These are phyloP conservation scores for Schoenoplectus triqueter DNA, from an alignment of 202 grass and related monocot species.

Conservation along the genomic window DNA sequence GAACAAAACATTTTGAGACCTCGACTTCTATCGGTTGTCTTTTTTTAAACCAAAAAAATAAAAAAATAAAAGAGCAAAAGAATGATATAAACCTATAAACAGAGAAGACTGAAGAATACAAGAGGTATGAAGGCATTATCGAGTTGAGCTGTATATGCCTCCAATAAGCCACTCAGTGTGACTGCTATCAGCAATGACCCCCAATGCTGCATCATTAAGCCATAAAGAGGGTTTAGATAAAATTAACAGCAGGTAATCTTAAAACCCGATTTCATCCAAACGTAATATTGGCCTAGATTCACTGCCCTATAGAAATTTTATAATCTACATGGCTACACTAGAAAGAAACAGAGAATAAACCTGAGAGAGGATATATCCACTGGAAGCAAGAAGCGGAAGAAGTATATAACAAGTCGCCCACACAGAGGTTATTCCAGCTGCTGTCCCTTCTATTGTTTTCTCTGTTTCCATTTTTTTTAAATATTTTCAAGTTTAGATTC, in stretches of 20 bases:
- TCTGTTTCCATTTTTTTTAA: conserved; percentile 45
- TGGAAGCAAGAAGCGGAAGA: conserved; percentile 78
- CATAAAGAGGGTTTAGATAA: background rate
- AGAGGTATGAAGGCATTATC: conserved; percentile 99
- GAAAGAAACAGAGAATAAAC: conserved; percentile 39
- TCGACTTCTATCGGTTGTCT: conserved; percentile 4
- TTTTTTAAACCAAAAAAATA: background rate
- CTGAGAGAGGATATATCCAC: conserved; percentile 89
- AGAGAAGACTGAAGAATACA: conserved; percentile 92
- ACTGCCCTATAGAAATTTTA: background rate
- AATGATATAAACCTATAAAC: conserved; percentile 51
- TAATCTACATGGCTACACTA: background rate
- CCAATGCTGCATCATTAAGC: conserved; percentile 73
- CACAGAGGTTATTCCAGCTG: conserved; percentile 93
- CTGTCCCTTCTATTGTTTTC: conserved; percentile 98
- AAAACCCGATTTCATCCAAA: background rate
- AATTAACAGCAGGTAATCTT: background rate
- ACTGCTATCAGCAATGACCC: conserved; percentile 77
- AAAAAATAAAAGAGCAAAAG: background rate
- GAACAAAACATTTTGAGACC: background rate
- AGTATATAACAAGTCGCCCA: conserved; percentile 77
- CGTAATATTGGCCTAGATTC: background rate
- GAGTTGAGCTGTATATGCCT: conserved; percentile 91
- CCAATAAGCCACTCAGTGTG: conserved; percentile 77
- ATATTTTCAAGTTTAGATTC: conserved; percentile 9